phyloP scores from a whole-genome alignment of 441 rosid species.

The Bocquillonia castaneifolia region DNA sequence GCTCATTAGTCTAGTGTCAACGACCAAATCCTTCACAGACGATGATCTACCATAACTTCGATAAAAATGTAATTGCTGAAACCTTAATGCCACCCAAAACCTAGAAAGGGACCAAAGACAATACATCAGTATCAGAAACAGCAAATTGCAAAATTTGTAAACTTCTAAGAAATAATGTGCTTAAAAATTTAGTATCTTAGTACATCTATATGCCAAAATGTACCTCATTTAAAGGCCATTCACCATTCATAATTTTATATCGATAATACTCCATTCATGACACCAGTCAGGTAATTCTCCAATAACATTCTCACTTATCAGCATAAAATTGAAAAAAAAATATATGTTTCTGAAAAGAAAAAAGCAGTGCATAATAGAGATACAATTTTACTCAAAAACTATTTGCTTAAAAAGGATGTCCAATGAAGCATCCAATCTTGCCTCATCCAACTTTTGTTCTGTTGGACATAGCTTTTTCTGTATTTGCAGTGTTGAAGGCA shows the following conservation, averaged over 20 bases:
- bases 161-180: neutral
- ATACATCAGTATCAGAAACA: neutral
- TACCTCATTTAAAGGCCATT: neutral
- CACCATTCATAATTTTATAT: neutral
- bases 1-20: slow-evolving; percentile 61
- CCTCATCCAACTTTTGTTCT: neutral
- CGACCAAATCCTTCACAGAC: slow-evolving; percentile 57
- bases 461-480: neutral
- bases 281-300: neutral
- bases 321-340: neutral
- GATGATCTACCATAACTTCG: slow-evolving; percentile 59
- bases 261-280: neutral
- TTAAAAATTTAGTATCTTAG: neutral
- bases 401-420: neutral
- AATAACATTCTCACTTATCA: neutral
- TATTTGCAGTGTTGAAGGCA: neutral
- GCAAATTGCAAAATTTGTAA: neutral
- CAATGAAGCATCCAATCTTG: neutral
- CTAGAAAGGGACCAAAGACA: slow-evolving; percentile 40
- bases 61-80: slow-evolving; percentile 54
- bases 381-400: neutral
- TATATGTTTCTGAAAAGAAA: neutral
- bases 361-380: neutral
- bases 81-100: slow-evolving; percentile 84
- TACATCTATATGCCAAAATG: neutral